Base-by-base conservation (phyloP, 2,329 filamentous ascomycete genomes). In the Aspergillus candidus region DNA sequence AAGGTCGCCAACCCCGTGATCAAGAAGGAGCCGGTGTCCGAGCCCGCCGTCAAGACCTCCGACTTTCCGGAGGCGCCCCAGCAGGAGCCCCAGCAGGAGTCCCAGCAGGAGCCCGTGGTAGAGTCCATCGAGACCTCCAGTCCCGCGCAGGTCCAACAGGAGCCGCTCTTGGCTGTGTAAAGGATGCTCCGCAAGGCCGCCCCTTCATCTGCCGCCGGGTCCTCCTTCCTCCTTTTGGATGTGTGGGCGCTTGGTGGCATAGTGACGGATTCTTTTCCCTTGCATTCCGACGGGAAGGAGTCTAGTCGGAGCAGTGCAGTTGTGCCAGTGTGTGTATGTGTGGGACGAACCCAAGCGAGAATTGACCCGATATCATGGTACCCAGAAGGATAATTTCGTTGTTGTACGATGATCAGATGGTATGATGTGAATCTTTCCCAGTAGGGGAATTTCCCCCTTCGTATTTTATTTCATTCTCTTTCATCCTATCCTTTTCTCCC, bases 11-110 rank as follows among this genome's bases (percentile, higher is more conserved):
- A 44, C 38, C 49, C 54, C 6, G 52, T 56, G 10, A 48, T 55
- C 38, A 58, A 59, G 49, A 49, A 47, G 50, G 59, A 65, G 39
- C 54, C 71, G 41, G 70, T 70, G 56, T 54, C 69, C 29, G 66
- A 66, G 51, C 53, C 62, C 31, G 41, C 38, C 7, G 52, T 72
- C 53, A 68, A 70, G 57, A 68, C 71, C 31, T 58, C 70, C 35
- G 75, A 78, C 54, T 77, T 79, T 61, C 75, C 75, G 4, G 59
- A 68, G 37, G 71, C 67, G 4, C 68, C 70, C 33, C 63, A 66
- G 50, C 54, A 59, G n/a, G 69, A 27, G 22, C 22, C 22, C 22
- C 6, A 27, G 22, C 22, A 68, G 37, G 71, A 66, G 4, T 67
- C 70, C 35, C 63, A 66, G 50, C 54, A 59, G n/a, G 69, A 72